phyloP scores from a whole-genome alignment of 129 eudicot species.

The Pulicaria dysenterica region DNA sequence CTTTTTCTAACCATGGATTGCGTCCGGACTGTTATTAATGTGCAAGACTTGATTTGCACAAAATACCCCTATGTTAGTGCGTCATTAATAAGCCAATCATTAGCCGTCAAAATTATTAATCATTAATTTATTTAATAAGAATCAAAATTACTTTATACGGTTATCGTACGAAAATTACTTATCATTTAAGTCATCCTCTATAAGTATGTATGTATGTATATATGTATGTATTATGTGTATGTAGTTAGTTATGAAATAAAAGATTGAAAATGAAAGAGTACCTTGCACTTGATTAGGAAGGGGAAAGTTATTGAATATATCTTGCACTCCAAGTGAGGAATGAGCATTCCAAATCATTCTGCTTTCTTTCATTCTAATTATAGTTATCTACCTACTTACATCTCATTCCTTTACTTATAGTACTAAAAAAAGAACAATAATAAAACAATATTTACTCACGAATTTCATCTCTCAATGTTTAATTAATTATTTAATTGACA shows the following conservation, averaged over 20 bases:
- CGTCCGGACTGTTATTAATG: too few relatives aligned
- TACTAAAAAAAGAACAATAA: background rate
- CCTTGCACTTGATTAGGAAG: constrained; percentile 27
- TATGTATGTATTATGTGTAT: background rate
- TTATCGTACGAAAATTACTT: too few relatives aligned
- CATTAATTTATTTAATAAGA: too few relatives aligned
- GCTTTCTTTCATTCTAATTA: constrained; percentile 24
- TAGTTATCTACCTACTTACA: constrained; percentile 1
- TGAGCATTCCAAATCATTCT: constrained; percentile 29
- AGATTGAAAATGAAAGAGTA: constrained; percentile 19
- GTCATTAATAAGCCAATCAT: too few relatives aligned
- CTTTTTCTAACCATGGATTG: too few relatives aligned
- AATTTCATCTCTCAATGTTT: background rate
- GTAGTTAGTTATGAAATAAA: background rate
- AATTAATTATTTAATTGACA: background rate
- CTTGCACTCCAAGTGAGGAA: constrained; percentile 30
- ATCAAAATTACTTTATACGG: too few relatives aligned
- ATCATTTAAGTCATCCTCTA: too few relatives aligned
- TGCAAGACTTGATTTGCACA: too few relatives aligned
- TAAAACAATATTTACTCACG: background rate
- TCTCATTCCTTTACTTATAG: background rate
- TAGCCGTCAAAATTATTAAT: too few relatives aligned
- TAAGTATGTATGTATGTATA: background rate
- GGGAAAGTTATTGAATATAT: constrained; percentile 19
- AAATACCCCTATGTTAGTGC: too few relatives aligned